These are phyloP conservation scores for Phlyctochytrium arcticum DNA, from an alignment of 192 early-diverging fungal genomes.

Conservation along the genomic window DNA sequence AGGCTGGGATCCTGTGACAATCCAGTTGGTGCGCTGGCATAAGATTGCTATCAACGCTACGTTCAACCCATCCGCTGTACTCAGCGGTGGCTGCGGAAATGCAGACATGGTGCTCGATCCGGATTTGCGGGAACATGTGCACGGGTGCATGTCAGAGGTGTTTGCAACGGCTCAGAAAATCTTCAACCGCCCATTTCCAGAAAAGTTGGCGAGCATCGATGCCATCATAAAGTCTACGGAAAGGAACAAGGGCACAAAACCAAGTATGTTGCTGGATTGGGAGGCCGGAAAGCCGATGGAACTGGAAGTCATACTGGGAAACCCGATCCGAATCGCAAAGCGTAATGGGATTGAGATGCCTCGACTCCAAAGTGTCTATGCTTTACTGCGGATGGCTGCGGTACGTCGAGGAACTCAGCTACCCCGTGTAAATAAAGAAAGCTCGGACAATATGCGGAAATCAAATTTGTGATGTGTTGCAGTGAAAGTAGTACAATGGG, in stretches of 20 bases:
- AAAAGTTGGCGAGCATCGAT: constrained; percentile 27
- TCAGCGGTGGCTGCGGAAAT: constrained; percentile 16
- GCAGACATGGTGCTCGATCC: constrained; percentile 19
- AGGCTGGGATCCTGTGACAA: background rate
- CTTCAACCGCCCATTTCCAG: constrained; percentile 2
- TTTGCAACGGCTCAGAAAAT: constrained; percentile 6
- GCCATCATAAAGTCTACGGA: constrained; percentile 27
- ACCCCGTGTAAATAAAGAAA: background rate
- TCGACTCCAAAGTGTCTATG: constrained; percentile 46
- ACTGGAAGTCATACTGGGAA: constrained; percentile 50
- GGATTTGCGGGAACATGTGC: constrained; percentile 1
- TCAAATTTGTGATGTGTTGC: too few relatives aligned
- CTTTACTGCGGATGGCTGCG: constrained; percentile 40
- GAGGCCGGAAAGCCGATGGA: constrained; percentile 46
- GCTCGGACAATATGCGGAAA: too few relatives aligned
- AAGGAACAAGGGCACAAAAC: constrained; percentile 23
- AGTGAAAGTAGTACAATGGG: too few relatives aligned
- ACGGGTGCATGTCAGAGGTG: constrained; percentile 26
- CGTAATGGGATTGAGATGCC: constrained; percentile 38
- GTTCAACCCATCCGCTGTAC: constrained; percentile 31
- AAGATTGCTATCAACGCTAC: constrained; percentile 33
- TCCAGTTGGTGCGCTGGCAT: constrained; percentile 31
- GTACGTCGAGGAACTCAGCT: constrained; percentile 4
- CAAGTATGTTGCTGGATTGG: constrained; percentile 63
- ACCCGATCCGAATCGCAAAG: constrained; percentile 44